Evolutionary conservation across 1,284 basidiomycete species (phyloP).

Genomic region (Apiotrichum montevideense): DNA sequence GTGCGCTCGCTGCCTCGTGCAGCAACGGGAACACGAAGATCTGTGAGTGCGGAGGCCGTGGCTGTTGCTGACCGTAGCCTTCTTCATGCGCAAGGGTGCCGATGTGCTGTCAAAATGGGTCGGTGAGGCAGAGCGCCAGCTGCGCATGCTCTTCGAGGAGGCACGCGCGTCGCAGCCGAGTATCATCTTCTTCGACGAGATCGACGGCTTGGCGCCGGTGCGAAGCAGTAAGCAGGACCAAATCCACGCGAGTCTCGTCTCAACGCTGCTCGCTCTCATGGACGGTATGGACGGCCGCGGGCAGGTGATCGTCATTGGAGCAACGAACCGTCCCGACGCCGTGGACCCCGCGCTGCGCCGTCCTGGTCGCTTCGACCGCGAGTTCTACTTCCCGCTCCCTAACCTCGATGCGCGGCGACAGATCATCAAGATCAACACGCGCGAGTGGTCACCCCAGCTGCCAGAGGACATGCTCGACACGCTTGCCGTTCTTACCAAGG

Average conservation of each 20-base stretch:
- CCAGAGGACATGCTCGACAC: conserved; percentile 59
- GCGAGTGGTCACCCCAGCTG: conserved; percentile 81
- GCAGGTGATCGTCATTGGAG: conserved; percentile 96
- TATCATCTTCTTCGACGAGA: conserved; percentile 99
- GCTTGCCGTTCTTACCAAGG: conserved; percentile 86
- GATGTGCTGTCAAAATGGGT: conserved; percentile 99
- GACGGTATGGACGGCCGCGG: conserved; percentile 98
- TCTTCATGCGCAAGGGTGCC: conserved; percentile 99
- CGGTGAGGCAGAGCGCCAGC: conserved; percentile 94
- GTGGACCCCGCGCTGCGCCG: conserved; percentile 92
- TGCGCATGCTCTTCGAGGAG: conserved; percentile 93
- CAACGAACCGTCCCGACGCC: conserved; percentile 94
- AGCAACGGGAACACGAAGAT: conserved; percentile 84
- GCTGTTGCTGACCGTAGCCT: conserved; percentile 55
- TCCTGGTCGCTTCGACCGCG: conserved; percentile 93
- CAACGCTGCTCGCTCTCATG: conserved; percentile 93
- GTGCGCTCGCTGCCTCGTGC: conserved; percentile 91
- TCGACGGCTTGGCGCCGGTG: conserved; percentile 93
- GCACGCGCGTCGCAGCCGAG: conserved; percentile 86
- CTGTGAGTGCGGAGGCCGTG: not conserved
- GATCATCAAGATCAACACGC: conserved; percentile 89
- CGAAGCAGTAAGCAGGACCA: conserved; percentile 98
- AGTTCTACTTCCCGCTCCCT: conserved; percentile 96
- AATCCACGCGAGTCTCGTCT: conserved; percentile 96
- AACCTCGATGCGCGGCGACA: conserved; percentile 74